Evolutionary conservation across 805 yeast genomes (phyloP), one percentile per base, ranked within the genome.

Genomic region (Saccharomycopsis amapae): DNA sequence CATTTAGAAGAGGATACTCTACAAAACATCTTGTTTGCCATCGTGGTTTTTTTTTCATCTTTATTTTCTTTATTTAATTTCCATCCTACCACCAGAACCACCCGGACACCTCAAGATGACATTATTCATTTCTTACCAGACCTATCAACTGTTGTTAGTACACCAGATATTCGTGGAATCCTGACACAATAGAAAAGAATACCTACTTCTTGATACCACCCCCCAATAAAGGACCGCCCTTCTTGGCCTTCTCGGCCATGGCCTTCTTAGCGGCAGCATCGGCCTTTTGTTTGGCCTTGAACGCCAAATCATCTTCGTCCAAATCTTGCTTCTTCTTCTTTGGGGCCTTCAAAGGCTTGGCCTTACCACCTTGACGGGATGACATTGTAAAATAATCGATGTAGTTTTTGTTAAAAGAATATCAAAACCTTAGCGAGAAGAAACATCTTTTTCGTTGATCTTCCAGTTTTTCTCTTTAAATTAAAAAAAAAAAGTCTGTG

Each of bases 201-300:
- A 50, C 53, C 23, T 40, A 82, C 78, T 89, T 90, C 77, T 90
- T 89, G 71, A 89, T 89, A 50, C 97, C 97, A 44, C 96, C 96
- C 53, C 95, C 89, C 45, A 80, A 79, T 58, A 89, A 68, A 31
- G 96, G 96, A 45, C 96, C 96, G 55, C 95, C 95, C 60, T 84
- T 78, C 58, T 84, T 71, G 50, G 95, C 93, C 66, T 84, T 79
- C 43, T 82, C 78, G 54, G 90, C 87, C 80, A 90, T 75, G 45
- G 84, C 95, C 68, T 89, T 90, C 68, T 80, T 81, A 25, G 96
- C 96, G 61, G 84, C 85, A 56, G 90, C 96, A 53, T 85, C 97
- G 48, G 95, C 96, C 65, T 83, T 86, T 71, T 87, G 95, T 74
- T 88, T 89, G 60, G 83, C 90, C 71, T 86, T 86, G 76, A 80